phyloP scores from a whole-genome alignment of 1,284 basidiomycete genomes.

The Nidula niveotomentosa region DNA sequence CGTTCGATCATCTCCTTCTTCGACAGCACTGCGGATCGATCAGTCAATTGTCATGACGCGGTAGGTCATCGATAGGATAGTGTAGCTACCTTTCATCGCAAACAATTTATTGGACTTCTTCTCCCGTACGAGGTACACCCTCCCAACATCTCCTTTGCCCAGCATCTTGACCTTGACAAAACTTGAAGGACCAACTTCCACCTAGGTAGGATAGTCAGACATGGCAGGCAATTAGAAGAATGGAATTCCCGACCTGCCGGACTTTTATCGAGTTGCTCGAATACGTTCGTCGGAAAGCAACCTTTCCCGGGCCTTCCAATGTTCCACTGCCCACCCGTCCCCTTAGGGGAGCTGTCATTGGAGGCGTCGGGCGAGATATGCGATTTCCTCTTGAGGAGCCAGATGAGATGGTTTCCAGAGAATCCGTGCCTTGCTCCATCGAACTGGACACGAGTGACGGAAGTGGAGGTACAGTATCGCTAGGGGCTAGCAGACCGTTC shows the following conservation, averaged over 20 bases:
- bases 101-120: constrained; percentile 93
- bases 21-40: constrained; percentile 73
- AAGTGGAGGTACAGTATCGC: constrained; percentile 51
- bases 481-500: constrained; percentile 78
- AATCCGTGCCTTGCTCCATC: constrained; percentile 61
- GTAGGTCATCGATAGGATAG: constrained; percentile 14
- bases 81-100: constrained; percentile 89
- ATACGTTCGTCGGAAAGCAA: constrained; percentile 91
- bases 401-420: constrained; percentile 71
- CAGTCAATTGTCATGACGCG: constrained; percentile 27
- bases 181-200: constrained; percentile 88
- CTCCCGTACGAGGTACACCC: constrained; percentile 94
- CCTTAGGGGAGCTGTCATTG: constrained; percentile 30
- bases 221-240: neutral
- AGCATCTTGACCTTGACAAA: constrained; percentile 96
- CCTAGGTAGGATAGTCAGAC: constrained; percentile 38
- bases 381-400: constrained; percentile 59
- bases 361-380: constrained; percentile 28
- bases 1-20: constrained; percentile 99
- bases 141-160: constrained; percentile 95
- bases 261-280: constrained; percentile 98
- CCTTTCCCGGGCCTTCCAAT: constrained; percentile 54
- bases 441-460: constrained; percentile 43
- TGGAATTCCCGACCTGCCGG: constrained; percentile 58
- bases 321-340: constrained; percentile 42